phyloP scores from a whole-genome alignment of 805 yeast species.

The Zygosaccharomyces rouxii region DNA sequence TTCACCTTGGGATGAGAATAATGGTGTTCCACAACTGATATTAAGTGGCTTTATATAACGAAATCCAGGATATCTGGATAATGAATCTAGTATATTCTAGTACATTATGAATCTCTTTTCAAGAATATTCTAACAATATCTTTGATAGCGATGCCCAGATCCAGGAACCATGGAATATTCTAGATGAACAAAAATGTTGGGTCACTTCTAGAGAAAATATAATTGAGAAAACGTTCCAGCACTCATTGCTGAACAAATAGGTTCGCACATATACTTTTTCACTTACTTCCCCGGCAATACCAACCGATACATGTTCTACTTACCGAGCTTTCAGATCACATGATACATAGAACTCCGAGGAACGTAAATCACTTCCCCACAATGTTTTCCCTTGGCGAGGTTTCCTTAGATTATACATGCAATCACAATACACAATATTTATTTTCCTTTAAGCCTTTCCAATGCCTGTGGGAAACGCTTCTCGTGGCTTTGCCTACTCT shows the following conservation, averaged over 20 bases:
- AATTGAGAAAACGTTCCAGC: background rate
- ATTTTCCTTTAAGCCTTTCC: background rate
- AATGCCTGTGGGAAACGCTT: conserved; percentile 5
- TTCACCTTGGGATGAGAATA: too few relatives aligned
- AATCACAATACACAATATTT: background rate
- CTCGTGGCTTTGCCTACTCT: conserved; percentile 31
- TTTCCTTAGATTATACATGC: too few relatives aligned
- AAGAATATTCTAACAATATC: background rate
- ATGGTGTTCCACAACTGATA: background rate
- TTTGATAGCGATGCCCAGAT: background rate
- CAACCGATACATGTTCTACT: too few relatives aligned
- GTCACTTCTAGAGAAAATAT: background rate
- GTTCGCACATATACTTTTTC: too few relatives aligned
- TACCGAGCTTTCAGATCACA: too few relatives aligned
- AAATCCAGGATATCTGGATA: background rate
- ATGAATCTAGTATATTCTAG: background rate
- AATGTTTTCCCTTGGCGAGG: too few relatives aligned
- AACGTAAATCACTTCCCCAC: background rate
- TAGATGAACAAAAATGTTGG: background rate
- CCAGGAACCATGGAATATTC: background rate
- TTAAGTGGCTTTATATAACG: background rate
- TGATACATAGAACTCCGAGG: too few relatives aligned
- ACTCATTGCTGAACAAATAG: too few relatives aligned
- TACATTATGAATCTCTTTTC: background rate
- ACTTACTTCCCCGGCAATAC: too few relatives aligned